Evolutionary conservation across 441 rosid genomes (phyloP), one percentile per base, ranked within the genome.

Genomic region (Gossypium armourianum): DNA sequence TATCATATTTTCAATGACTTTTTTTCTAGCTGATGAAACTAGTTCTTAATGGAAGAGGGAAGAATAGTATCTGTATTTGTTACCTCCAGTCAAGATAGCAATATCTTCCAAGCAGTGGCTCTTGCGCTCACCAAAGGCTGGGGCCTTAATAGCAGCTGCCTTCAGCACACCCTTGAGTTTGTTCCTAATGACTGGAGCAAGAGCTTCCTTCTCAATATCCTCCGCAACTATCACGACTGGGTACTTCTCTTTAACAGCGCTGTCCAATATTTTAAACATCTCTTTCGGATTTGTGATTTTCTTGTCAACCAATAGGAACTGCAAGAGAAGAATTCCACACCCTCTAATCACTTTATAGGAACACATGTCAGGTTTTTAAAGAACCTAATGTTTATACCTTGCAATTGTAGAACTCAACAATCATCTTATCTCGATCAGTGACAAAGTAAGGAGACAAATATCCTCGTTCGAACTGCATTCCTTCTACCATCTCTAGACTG

Each of bases 51-150:
- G 10, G 55, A 57, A 28, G 5, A 19, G 8, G 16, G 17, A 0
- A 45, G 4, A 1, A 4, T 26, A 71, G 53, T 13, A 45, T 69
- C 40, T 21, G 23, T 57, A 24, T 29, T 52, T 57, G 13, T 19
- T 86, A 93, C 97, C 98, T 93, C 97, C 91, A 2, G 98, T 91
- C 80, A 93, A 76, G 80, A 87, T 81, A 59, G 96, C 93, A 70
- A 91, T 87, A 78, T 91, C 96, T 74, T 91, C 98, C 78, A 93
- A 82, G 81, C 79, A 90, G 74, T 88, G 89, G 81, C 95, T 87
- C 86, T 90, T 93, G 76, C 89, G 86, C 81, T 87, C 95, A 3
- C 95, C 95, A 78, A 88, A 91, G 17, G 95, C 83, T 59, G 98
- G 97, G 77, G 96, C 93, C 82, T 88, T 88, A 26, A 90, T 82